phyloP scores from a whole-genome alignment of 2,329 filamentous ascomycete genomes.

The Waltergamsia citrina region DNA sequence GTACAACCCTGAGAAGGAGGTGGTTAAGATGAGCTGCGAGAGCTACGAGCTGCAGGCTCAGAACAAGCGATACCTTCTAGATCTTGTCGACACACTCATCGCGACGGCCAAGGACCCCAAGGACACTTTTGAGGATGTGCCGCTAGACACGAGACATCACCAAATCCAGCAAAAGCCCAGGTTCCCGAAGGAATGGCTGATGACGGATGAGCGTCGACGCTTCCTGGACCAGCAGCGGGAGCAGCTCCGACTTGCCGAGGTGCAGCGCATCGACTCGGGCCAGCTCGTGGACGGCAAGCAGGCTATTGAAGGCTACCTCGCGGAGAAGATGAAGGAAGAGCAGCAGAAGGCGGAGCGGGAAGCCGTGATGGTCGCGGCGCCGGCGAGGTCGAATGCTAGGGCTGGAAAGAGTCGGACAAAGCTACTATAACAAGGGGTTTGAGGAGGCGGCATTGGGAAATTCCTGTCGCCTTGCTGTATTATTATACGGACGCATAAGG shows the following conservation, averaged over 20 bases:
- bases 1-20: conserved; percentile 76
- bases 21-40: conserved; percentile 86
- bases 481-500: too few species aligned
- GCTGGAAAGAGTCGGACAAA: too few species aligned
- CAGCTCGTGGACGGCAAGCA: conserved; percentile 48
- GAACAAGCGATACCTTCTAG: conserved; percentile 91
- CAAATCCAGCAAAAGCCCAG: conserved; percentile 55
- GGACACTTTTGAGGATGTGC: conserved; percentile 82
- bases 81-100: conserved; percentile 66
- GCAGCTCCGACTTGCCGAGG: conserved; percentile 42
- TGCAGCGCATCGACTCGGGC: conserved; percentile 41
- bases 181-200: conserved; percentile 76
- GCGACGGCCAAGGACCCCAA: conserved; percentile 64
- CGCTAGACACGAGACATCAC: conserved; percentile 82
- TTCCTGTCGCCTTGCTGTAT: too few species aligned
- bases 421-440: too few species aligned
- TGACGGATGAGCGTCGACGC: conserved; percentile 60
- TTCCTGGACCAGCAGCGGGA: conserved; percentile 55
- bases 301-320: conserved; percentile 30
- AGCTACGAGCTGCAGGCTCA: conserved; percentile 81
- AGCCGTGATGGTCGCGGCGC: conserved; percentile 10
- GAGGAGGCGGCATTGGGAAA: too few species aligned
- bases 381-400: conserved; percentile 3
- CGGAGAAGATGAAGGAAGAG: conserved; percentile 21
- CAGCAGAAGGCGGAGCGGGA: conserved; percentile 20